Evolutionary conservation across 164 flowering plant species (phyloP).

Genomic region (Vitis vinifera): DNA sequence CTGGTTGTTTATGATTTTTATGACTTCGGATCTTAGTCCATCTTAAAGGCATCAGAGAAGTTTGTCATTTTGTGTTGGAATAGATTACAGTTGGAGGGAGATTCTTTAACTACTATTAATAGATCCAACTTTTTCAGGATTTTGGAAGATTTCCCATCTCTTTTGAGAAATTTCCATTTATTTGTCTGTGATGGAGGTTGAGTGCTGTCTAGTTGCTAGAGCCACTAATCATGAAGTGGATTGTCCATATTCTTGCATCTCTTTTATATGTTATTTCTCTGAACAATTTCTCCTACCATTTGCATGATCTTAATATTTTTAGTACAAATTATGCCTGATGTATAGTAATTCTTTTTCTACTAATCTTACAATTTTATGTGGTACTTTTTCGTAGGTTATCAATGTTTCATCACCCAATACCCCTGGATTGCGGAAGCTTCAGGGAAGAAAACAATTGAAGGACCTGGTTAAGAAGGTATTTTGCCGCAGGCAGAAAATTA

Average conservation of each 20-base stretch:
- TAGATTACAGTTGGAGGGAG: no score
- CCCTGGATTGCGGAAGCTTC: conserved; percentile 96
- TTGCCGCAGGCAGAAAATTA: not conserved
- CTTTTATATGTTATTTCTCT: not conserved
- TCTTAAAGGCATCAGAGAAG: no score
- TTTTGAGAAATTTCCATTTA: no score
- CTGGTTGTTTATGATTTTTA: no score
- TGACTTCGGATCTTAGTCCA: no score
- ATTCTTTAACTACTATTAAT: no score
- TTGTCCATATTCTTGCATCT: not conserved
- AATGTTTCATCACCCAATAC: conserved; percentile 98
- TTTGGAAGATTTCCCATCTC: not conserved
- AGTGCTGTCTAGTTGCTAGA: no score
- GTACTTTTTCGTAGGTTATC: conserved; percentile 57
- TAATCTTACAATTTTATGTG: not conserved
- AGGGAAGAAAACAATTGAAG: conserved; percentile 93
- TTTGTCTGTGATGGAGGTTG: no score
- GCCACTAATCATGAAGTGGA: no score
- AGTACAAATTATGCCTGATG: not conserved
- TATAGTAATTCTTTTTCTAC: not conserved
- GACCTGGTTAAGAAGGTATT: conserved; percentile 92
- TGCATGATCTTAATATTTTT: not conserved
- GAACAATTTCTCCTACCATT: not conserved
- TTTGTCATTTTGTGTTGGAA: no score
- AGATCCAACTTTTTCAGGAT: no score